These are phyloP conservation scores for Coemansia sp. DNA, from an alignment of 192 early-diverging fungal species.

Conservation along the genomic window DNA sequence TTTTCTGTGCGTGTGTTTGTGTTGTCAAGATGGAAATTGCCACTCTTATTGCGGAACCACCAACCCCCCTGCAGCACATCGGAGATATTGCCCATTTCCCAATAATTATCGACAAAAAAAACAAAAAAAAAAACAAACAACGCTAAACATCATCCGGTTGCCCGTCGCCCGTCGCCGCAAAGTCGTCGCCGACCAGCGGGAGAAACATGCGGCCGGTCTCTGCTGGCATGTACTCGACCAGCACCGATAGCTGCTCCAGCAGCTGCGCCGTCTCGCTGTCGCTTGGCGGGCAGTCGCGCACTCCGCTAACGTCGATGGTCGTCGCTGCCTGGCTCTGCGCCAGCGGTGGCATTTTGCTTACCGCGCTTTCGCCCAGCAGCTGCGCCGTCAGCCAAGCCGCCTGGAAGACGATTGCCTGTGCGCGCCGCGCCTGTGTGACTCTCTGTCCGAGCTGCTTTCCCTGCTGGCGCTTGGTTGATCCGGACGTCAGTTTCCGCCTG, in stretches of 20 bases:
- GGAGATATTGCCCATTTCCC: too few species aligned
- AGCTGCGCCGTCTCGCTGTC: slow-evolving; percentile 17
- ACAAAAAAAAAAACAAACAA: not conserved
- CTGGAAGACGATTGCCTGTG: slow-evolving; percentile 33
- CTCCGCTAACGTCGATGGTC: slow-evolving; percentile 1
- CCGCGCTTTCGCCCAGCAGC: slow-evolving; percentile 25
- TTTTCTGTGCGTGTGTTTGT: not conserved
- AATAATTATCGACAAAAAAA: too few species aligned
- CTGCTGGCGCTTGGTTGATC: not conserved
- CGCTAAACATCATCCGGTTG: not conserved
- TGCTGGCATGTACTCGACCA: slow-evolving; percentile 51
- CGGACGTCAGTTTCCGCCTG: not conserved
- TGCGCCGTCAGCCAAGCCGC: slow-evolving; percentile 39
- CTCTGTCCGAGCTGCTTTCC: slow-evolving; percentile 50
- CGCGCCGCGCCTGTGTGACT: slow-evolving; percentile 40
- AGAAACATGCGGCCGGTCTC: slow-evolving; percentile 34
- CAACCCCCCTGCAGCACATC: too few species aligned
- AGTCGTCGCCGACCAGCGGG: slow-evolving; percentile 38
- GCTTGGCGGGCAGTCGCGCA: slow-evolving; percentile 14
- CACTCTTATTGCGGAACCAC: too few species aligned
- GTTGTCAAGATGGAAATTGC: not conserved
- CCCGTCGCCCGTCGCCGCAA: not conserved
- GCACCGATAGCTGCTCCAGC: slow-evolving; percentile 38
- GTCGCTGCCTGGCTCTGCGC: slow-evolving; percentile 4
- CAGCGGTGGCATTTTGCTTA: slow-evolving; percentile 9